Evolutionary conservation across 2,329 filamentous ascomycete species (phyloP), one percentile per base, ranked within the genome.

Genomic region (Sclerotinia minor): DNA sequence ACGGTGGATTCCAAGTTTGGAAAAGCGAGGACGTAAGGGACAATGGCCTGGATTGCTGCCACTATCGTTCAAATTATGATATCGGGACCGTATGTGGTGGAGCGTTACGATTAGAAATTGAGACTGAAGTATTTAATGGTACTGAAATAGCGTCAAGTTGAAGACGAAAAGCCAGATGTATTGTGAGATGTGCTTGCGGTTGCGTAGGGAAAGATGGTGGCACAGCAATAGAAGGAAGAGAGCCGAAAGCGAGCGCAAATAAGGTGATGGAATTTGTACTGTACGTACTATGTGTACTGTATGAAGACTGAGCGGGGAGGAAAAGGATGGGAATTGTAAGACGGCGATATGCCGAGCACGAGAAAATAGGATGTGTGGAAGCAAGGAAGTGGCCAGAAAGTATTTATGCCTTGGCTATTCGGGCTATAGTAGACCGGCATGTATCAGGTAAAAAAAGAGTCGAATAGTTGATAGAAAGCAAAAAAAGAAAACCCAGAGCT

Each of bases 1-100:
- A 67, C 67, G 70, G 73, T 74, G 73, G 75, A 74, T 73, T 75
- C 71, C 73, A 60, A 65, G 68, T 64, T 63, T 67, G 70, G 58
- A 54, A 65, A 68, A 63, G 59, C 59, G 70, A 69, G 69, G 70
- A 75, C 67, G 72, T 70, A 75, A 75, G 73, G 75, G 74, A 67
- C 67, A 45, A 44, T 57, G 60, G 67, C 55, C 61, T 64, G 44
- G 57, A 64, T 65, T n/a, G n/a, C 35, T 57, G 57, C 49, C 50
- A 61, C 38, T 54, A 60, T 59, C 24, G 52, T 67, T 67, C 65
- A 57, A 55, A 53, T 69, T 64, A 67, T 67, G 58, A 64, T 55
- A 49, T 53, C 58, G 65, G 50, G 24, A 49, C 35, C 6, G 47
- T 57, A 47, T 64, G n/a, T 19, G 41, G 29, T 64, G 50, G 21